A percentile compares a stretch with the other conserved stretches of the same genome.
These are phyloP conservation scores for Clausena lansium DNA, from an alignment of 345 rosid genomes.

Conservation along the genomic window DNA sequence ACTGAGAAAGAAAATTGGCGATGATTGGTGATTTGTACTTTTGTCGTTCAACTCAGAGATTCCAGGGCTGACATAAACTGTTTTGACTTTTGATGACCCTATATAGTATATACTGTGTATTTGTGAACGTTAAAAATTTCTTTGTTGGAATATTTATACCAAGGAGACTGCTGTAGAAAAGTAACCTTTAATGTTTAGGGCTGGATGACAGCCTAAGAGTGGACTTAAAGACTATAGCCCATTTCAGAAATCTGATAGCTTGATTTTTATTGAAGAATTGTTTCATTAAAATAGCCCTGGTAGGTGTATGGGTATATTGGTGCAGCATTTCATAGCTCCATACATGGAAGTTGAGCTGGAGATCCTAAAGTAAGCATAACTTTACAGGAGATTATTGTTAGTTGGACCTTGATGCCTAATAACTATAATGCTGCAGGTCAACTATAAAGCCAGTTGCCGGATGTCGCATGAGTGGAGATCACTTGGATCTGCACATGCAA, in stretches of 20 bases:
- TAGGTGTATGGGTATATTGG: background rate
- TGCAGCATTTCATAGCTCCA: background rate
- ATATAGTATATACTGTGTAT: background rate
- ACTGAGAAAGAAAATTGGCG: background rate
- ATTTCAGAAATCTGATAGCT: background rate
- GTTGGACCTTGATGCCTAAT: background rate
- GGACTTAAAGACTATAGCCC: background rate
- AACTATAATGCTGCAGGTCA: background rate
- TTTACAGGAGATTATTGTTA: background rate
- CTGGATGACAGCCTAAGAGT: background rate
- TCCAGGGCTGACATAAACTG: background rate
- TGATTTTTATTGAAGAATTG: background rate
- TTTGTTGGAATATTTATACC: conserved; percentile 3
- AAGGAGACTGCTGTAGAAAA: background rate
- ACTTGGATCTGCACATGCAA: background rate
- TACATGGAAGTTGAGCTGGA: background rate
- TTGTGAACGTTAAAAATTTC: background rate
- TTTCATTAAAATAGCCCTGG: background rate
- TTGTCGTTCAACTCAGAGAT: background rate
- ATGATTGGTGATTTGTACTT: background rate
- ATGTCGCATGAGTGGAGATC: background rate
- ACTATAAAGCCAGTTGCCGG: background rate
- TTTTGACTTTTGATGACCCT: background rate
- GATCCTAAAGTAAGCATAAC: background rate
- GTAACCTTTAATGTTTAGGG: background rate